Evolutionary conservation across 2,329 filamentous ascomycete genomes (phyloP).

Genomic region (Penicillium aurantiogriseum): DNA sequence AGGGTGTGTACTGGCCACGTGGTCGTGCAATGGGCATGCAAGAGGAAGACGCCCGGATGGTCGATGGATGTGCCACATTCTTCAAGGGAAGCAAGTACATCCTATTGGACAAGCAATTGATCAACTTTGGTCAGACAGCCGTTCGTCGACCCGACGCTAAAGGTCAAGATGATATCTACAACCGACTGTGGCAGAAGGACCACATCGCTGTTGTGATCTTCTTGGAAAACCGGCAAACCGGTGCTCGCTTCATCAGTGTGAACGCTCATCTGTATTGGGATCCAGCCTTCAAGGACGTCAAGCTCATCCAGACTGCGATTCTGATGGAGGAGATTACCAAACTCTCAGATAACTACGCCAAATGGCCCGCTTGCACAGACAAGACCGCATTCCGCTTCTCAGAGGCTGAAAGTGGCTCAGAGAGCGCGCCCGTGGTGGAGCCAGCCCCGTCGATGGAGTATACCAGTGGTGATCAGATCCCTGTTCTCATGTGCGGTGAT

Average conservation of each 20-base stretch:
- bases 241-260: conserved; percentile 86
- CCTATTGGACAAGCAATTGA: conserved; percentile 86
- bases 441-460: conserved; percentile 85
- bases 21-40: conserved; percentile 87
- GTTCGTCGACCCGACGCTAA: conserved; percentile 97
- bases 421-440: conserved; percentile 51
- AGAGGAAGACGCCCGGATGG: conserved; percentile 80
- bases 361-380: conserved; percentile 76
- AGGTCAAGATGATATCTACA: conserved; percentile 95
- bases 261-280: conserved; percentile 98
- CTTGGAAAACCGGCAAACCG: conserved; percentile 86
- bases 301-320: conserved; percentile 92
- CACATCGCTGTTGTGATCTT: conserved; percentile 92
- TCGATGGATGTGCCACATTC: conserved; percentile 96
- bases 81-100: conserved; percentile 96
- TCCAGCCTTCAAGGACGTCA: conserved; percentile 84
- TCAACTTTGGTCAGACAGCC: conserved; percentile 87
- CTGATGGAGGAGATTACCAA: conserved; percentile 89
- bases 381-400: conserved; percentile 59
- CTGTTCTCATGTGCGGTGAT: conserved; percentile 87
- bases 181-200: conserved; percentile 96
- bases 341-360: conserved; percentile 79
- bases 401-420: conserved; percentile 49
- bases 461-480: conserved; percentile 79
- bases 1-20: conserved; percentile 89